phyloP scores from a whole-genome alignment of 345 rosid species.

The Gossypium herbaceum region DNA sequence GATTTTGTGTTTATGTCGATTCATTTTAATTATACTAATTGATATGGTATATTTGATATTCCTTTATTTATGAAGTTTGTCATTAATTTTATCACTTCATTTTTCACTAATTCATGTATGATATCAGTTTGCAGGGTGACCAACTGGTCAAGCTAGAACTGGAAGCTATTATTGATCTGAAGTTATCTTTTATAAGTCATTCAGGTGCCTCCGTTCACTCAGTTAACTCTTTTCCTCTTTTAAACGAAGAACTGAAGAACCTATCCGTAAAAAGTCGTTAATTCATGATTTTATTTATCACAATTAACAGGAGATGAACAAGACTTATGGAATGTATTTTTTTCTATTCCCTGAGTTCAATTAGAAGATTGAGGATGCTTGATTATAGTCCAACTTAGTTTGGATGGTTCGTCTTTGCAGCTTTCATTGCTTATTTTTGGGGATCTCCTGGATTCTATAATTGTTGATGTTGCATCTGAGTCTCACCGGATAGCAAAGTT shows the following conservation, averaged over 20 bases:
- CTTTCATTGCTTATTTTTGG: slow-evolving; percentile 57
- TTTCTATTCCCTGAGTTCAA: neutral
- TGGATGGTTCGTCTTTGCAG: slow-evolving; percentile 34
- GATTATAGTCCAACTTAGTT: neutral
- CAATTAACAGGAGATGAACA: neutral
- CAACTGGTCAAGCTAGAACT: neutral
- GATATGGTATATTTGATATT: neutral
- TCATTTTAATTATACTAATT: neutral
- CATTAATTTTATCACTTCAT: neutral
- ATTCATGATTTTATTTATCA: neutral
- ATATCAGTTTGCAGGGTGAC: neutral
- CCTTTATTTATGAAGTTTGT: neutral
- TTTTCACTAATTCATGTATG: neutral
- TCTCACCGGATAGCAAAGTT: slow-evolving; percentile 80
- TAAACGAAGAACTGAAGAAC: neutral
- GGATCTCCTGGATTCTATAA: slow-evolving; percentile 77
- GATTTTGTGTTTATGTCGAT: neutral
- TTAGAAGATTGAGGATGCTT: neutral
- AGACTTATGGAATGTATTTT: neutral
- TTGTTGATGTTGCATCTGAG: slow-evolving; percentile 96
- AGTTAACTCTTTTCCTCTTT: neutral
- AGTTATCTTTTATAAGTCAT: slow-evolving; percentile 21
- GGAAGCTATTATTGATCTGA: neutral
- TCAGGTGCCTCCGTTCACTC: slow-evolving; percentile 36
- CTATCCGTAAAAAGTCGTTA: neutral